A percentile compares a stretch with the other conserved stretches of the same genome.
Conservation (phyloP, 2,329 filamentous ascomycete species). For the Epichloe glyceriae region DNA sequence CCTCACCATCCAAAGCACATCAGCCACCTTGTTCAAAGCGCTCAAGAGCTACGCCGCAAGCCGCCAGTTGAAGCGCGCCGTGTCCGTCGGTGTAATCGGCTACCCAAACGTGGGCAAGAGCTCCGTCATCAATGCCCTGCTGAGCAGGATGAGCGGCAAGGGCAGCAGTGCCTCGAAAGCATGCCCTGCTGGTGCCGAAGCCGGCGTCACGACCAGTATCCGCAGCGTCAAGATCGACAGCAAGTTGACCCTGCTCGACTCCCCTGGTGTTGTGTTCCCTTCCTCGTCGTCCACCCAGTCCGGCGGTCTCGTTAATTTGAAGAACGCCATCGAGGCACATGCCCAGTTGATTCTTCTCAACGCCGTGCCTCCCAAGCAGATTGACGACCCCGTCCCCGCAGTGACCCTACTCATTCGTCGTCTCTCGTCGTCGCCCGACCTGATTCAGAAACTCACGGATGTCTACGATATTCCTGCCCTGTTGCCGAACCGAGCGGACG, state of each 20-base stretch:
- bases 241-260: conserved; percentile 87
- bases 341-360: conserved; percentile 81
- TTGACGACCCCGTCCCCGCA: conserved; percentile 81
- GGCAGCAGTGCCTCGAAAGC: conserved; percentile 44
- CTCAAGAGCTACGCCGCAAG: conserved; percentile 78
- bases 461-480: conserved; percentile 78
- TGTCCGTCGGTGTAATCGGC: conserved; percentile 86
- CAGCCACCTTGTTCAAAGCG: conserved; percentile 71
- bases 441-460: conserved; percentile 66
- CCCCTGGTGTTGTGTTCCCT: conserved; percentile 88
- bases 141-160: conserved; percentile 59
- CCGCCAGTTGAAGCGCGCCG: conserved; percentile 74
- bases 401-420: conserved; percentile 74
- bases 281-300: conserved; percentile 35
- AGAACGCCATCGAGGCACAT: conserved; percentile 58
- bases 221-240: conserved; percentile 88
- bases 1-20: conserved; percentile 74
- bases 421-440: conserved; percentile 57
- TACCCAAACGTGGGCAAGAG: conserved; percentile 96
- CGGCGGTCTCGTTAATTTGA: conserved; percentile 34
- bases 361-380: conserved; percentile 84
- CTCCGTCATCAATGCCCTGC: conserved; percentile 88
- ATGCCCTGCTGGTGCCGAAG: conserved; percentile 82
- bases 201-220: conserved; percentile 79
- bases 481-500: conserved; percentile 49